Conservation (phyloP, 345 rosid genomes). For the Eucalyptus victrix region DNA sequence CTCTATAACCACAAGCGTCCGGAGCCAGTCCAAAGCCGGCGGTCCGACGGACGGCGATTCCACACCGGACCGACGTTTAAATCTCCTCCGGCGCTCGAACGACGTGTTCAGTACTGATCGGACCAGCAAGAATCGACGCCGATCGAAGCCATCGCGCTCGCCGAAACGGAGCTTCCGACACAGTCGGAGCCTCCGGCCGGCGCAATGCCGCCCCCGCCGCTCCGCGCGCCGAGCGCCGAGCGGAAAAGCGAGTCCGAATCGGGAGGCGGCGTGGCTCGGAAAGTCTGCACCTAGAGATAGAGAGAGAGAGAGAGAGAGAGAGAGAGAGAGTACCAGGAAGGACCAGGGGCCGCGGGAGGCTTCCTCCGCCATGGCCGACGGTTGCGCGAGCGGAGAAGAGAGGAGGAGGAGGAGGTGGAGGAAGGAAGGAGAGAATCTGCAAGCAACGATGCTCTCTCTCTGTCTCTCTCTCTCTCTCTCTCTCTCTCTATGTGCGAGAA, state of each 20-base stretch:
- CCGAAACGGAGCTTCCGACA: neutral
- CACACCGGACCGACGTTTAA: neutral
- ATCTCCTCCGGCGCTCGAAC: neutral
- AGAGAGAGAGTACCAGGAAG: slow-evolving; percentile 43
- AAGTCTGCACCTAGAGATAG: neutral
- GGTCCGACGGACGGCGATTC: neutral
- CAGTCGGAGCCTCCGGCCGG: neutral
- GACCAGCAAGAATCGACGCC: neutral
- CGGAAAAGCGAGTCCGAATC: neutral
- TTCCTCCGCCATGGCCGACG: slow-evolving; percentile 47
- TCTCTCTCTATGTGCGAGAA: neutral
- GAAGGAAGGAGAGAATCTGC: neutral
- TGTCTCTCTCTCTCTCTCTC: neutral
- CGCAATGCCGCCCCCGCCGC: neutral
- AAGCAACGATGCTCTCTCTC: neutral
- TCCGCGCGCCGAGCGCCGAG: neutral
- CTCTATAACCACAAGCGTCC: neutral
- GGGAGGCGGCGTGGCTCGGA: neutral
- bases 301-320: neutral
- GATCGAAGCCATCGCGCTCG: neutral
- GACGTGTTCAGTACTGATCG: neutral
- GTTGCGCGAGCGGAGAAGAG: neutral
- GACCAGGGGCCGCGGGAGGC: slow-evolving; percentile 80
- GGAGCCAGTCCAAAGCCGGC: neutral
- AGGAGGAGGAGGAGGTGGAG: neutral